Base-by-base conservation (phyloP, 2,329 filamentous ascomycete species). In the Leptographium galeiforme region DNA sequence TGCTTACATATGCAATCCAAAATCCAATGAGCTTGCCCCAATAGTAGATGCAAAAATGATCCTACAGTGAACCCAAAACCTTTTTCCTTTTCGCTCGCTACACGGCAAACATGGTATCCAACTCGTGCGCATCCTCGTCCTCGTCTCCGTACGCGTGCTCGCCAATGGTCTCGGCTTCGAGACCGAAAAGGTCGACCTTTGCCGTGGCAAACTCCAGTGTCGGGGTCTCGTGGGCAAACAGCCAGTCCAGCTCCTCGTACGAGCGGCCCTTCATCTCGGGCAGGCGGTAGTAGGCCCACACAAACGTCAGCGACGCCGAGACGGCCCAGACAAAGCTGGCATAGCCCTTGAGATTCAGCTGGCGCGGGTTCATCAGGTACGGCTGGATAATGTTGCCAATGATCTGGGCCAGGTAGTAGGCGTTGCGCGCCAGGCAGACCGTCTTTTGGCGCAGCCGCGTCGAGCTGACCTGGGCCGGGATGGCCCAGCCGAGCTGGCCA, bases 161-260 rank as follows among this genome's bases (percentile, higher is more conserved):
- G 36, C 41, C 19, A 12, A n/a, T 12, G 19, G 4, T 19, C 19
- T 14, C 39, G 10, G 33, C 16, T 5, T 50, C 19, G 11, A 7
- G 14, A 32, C 8, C 16, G 7, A 30, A 19, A 13, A 38, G 18
- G 18, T 8, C 47, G 18, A 51, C 32, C 8, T 32, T 32, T 8
- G 49, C 39, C 7, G 49, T 19, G 4, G 41, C 52, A 55, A 57
- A 59, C 54, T 61, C 62, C 51, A 72, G 64, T 1, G 74, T 70
- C 25, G 67, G 62, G 11, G 72, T 62, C 11, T 62, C 59, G 30
- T 66, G 62, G 57, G 77, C 72, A 59, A 81, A 81, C 55, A 82
- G 63, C 12, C 74, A 63, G 51, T 81, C 77, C 2, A 81, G 68
- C 63, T 81, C 78, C 40, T 72, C 75, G 51, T 76, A 74, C 0